Percentiles rank a stretch among this genome's conserved stretches.
Conservation (phyloP, 2,329 filamentous ascomycete species). For the Plenodomus biglobosus region DNA sequence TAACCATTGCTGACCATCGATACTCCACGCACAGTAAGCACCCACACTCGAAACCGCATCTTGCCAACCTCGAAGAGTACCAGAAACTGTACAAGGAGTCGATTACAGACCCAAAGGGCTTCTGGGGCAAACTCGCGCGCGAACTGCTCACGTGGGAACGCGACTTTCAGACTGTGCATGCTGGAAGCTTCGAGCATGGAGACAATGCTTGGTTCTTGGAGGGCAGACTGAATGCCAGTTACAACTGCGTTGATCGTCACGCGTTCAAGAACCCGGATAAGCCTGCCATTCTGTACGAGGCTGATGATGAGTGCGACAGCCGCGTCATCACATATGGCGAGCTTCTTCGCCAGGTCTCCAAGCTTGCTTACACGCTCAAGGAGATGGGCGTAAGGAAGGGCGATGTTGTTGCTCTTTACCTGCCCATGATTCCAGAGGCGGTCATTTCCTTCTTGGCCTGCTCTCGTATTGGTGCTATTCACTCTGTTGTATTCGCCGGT, state of each 20-base stretch:
- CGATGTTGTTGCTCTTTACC: constrained; percentile 93
- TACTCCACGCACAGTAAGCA: constrained; percentile 54
- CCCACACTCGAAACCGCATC: constrained; percentile 59
- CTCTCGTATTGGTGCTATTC: constrained; percentile 87
- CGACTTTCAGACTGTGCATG: constrained; percentile 87
- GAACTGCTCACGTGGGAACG: constrained; percentile 87
- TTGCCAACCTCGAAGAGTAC: constrained; percentile 63
- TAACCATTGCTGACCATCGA: not conserved
- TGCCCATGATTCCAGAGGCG: constrained; percentile 98
- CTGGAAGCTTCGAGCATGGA: constrained; percentile 73
- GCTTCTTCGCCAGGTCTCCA: constrained; percentile 88
- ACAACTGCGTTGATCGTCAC: constrained; percentile 96
- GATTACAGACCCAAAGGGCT: constrained; percentile 83
- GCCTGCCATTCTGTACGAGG: constrained; percentile 98
- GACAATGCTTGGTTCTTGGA: constrained; percentile 95
- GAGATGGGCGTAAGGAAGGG: constrained; percentile 96
- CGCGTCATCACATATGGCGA: constrained; percentile 91
- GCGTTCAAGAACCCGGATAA: constrained; percentile 92
- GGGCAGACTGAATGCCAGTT: constrained; percentile 90
- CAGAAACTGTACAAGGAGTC: constrained; percentile 74
- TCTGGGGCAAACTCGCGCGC: constrained; percentile 84
- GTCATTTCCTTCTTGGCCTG: constrained; percentile 89
- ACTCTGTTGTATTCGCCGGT: constrained; percentile 96
- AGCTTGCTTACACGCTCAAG: constrained; percentile 83
- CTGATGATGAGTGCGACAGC: constrained; percentile 84